A percentile compares a stretch with the other conserved stretches of the same genome.
phyloP scores from a whole-genome alignment of 1,284 basidiomycete species.

The Ceratobasidium sp. region DNA sequence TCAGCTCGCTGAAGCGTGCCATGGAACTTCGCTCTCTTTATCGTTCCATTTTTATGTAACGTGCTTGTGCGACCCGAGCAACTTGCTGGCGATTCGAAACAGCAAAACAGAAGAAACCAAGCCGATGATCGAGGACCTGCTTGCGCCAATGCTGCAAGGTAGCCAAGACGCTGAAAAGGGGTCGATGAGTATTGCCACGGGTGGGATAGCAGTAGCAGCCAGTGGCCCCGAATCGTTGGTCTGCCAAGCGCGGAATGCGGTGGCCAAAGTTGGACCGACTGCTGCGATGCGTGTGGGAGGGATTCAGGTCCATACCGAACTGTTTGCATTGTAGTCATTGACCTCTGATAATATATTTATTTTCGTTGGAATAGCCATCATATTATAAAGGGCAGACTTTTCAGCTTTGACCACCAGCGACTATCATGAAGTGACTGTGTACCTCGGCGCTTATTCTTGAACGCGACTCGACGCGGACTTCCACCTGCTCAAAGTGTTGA shows the following conservation, averaged over 20 bases:
- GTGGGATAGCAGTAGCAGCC: slow-evolving; percentile 47
- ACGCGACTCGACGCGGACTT: slow-evolving; percentile 24
- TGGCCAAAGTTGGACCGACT: slow-evolving; percentile 44
- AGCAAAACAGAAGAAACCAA: slow-evolving; percentile 41
- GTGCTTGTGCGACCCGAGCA: slow-evolving; percentile 47
- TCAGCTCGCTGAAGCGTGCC: slow-evolving; percentile 42
- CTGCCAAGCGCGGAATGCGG: slow-evolving; percentile 48
- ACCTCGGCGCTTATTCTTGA: slow-evolving; percentile 9
- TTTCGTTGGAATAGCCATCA: neutral
- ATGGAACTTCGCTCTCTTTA: slow-evolving; percentile 39
- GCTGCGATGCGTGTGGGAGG: slow-evolving; percentile 44
- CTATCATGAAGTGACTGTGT: slow-evolving; percentile 13
- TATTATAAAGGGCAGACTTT: no score
- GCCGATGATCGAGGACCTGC: slow-evolving; percentile 41
- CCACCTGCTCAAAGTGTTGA: neutral
- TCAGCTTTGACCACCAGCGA: neutral
- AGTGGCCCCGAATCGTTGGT: slow-evolving; percentile 49
- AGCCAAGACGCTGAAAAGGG: slow-evolving; percentile 26
- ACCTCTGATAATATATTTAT: neutral
- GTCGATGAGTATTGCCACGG: neutral
- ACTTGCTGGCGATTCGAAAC: slow-evolving; percentile 45
- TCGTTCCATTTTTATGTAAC: slow-evolving; percentile 50
- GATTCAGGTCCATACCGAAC: slow-evolving; percentile 48
- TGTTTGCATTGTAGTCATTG: slow-evolving; percentile 46
- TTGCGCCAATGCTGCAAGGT: slow-evolving; percentile 37